Evolutionary conservation across 140 eudicot species (phyloP).

Genomic region (Cichorium intybus): DNA sequence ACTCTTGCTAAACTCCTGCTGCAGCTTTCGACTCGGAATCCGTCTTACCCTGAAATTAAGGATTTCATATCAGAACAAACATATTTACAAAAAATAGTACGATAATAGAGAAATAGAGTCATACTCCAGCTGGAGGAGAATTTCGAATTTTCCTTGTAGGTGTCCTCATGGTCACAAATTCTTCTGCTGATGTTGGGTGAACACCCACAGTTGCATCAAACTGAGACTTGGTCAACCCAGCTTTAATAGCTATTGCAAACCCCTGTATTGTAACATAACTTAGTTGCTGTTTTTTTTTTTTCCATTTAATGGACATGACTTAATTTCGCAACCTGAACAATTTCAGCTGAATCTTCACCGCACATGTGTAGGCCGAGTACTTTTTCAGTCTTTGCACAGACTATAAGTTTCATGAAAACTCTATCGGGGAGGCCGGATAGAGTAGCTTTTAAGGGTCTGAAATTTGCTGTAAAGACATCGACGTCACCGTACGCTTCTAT

Average conservation of each 20-base stretch:
- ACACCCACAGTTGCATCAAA: slow-evolving; percentile 89
- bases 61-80: slow-evolving; percentile 4
- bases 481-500: slow-evolving; percentile 73
- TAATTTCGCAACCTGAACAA: slow-evolving; percentile 97
- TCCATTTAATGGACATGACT: too few species aligned
- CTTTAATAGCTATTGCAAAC: slow-evolving; percentile 94
- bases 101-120: neutral
- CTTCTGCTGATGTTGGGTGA: slow-evolving; percentile 99
- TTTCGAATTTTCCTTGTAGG: slow-evolving; percentile 82
- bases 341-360: slow-evolving; percentile 95
- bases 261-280: slow-evolving; percentile 49
- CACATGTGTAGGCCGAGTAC: slow-evolving; percentile 93
- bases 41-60: slow-evolving; percentile 66
- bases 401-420: slow-evolving; percentile 89
- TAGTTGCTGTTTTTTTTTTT: too few species aligned
- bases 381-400: slow-evolving; percentile 73
- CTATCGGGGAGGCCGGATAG: slow-evolving; percentile 96
- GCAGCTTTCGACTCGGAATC: slow-evolving; percentile 73
- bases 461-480: slow-evolving; percentile 76
- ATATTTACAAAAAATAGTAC: neutral
- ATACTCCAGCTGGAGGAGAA: slow-evolving; percentile 56
- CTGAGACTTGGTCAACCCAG: slow-evolving; percentile 94
- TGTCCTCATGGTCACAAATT: slow-evolving; percentile 92
- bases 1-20: slow-evolving; percentile 56
- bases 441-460: slow-evolving; percentile 96